phyloP scores from a whole-genome alignment of 2,329 filamentous ascomycete species.

The Penicillium sp. region DNA sequence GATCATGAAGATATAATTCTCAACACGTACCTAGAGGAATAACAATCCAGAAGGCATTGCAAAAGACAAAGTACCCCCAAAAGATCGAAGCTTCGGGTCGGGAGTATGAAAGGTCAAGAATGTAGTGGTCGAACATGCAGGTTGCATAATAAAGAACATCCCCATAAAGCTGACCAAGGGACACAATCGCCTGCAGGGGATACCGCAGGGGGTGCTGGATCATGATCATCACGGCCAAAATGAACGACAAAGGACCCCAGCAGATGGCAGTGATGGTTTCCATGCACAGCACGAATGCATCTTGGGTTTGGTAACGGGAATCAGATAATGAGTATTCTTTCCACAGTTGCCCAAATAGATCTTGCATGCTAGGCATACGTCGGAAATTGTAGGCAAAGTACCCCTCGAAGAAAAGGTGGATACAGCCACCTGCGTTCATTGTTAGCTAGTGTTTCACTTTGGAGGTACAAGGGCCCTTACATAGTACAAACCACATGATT shows the following conservation, averaged over 20 bases:
- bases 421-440: constrained; percentile 10
- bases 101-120: constrained; percentile 51
- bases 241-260: constrained; percentile 56
- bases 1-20: background rate
- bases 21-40: constrained; percentile 40
- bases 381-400: constrained; percentile 69
- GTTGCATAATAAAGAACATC: constrained; percentile 60
- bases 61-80: constrained; percentile 59
- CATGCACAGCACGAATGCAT: constrained; percentile 79
- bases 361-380: constrained; percentile 61
- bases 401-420: constrained; percentile 74
- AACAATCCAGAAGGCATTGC: constrained; percentile 61
- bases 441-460: background rate
- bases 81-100: constrained; percentile 59
- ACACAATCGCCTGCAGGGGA: constrained; percentile 55
- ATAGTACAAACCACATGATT: constrained; percentile 8
- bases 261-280: constrained; percentile 71
- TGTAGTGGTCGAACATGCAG: constrained; percentile 54
- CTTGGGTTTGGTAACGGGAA: constrained; percentile 75
- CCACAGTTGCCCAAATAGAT: constrained; percentile 78
- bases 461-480: background rate
- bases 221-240: constrained; percentile 52
- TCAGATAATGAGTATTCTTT: constrained; percentile 86
- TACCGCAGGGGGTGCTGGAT: constrained; percentile 52
- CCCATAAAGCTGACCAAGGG: constrained; percentile 58